Evolutionary conservation across 2,329 filamentous ascomycete genomes (phyloP).

Genomic region (Aspergillus aculeatus): DNA sequence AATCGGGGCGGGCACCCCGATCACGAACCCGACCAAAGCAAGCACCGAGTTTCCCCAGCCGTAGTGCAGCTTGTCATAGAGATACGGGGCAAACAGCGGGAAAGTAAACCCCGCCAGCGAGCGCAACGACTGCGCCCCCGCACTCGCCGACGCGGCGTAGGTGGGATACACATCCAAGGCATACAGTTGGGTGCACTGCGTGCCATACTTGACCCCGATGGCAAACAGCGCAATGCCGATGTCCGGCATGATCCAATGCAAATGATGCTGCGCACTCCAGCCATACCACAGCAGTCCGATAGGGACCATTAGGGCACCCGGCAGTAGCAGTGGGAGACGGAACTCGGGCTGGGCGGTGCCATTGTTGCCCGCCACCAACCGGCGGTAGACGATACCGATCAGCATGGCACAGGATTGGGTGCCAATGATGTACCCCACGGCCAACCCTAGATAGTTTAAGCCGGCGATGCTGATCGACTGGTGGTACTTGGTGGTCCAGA

Average conservation of each 20-base stretch:
- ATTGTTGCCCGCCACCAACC: conserved; percentile 46
- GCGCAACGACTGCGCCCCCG: conserved; percentile 31
- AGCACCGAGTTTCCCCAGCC: conserved; percentile 5
- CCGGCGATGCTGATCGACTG: conserved; percentile 58
- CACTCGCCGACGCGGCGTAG: conserved; percentile 38
- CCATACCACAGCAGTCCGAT: conserved; percentile 57
- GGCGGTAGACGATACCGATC: conserved; percentile 50
- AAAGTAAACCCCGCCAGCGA: conserved; percentile 4
- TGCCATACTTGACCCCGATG: conserved; percentile 29
- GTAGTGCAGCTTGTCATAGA: neutral
- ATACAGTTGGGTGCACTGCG: conserved; percentile 42
- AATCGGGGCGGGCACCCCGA: neutral
- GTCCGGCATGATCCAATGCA: conserved; percentile 56
- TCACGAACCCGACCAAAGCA: neutral
- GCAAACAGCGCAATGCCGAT: conserved; percentile 52
- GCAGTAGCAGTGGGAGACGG: conserved; percentile 58
- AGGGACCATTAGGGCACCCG: conserved; percentile 51
- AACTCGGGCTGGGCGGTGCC: conserved; percentile 53
- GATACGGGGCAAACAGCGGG: conserved; percentile 6
- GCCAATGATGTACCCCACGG: conserved; percentile 59
- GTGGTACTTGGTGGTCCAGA: conserved; percentile 57
- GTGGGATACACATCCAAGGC: conserved; percentile 40
- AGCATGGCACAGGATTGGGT: conserved; percentile 49
- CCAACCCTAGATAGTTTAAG: conserved; percentile 62
- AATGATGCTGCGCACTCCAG: conserved; percentile 50